Conservation (phyloP, 495 filamentous ascomycete genomes). For the Penicillium roqueforti region DNA sequence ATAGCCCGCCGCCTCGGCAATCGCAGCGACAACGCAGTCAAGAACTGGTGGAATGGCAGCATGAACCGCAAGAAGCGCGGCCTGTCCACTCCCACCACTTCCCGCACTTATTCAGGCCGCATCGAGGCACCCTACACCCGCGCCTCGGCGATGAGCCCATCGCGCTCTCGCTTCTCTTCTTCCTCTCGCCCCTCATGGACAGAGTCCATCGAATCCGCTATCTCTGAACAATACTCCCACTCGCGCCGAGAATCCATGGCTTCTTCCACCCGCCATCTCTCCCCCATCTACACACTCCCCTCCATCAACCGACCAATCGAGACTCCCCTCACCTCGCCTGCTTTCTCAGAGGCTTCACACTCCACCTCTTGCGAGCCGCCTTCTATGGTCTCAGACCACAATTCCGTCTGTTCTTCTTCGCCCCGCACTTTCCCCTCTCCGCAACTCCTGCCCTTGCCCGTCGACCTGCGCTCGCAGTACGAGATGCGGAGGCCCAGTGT, state of each 20-base stretch:
- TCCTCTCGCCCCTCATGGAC: slow-evolving; percentile 30
- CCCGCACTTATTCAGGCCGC: slow-evolving; percentile 40
- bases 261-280: slow-evolving; percentile 37
- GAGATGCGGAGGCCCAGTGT: slow-evolving; percentile 31
- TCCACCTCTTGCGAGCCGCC: slow-evolving; percentile 61
- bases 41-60: slow-evolving; percentile 99
- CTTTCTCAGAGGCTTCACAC: slow-evolving; percentile 55
- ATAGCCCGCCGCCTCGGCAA: slow-evolving; percentile 83
- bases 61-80: slow-evolving; percentile 68
- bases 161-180: slow-evolving; percentile 32
- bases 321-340: slow-evolving; percentile 67
- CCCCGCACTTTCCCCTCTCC: slow-evolving; percentile 45
- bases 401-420: slow-evolving; percentile 58
- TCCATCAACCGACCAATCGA: slow-evolving; percentile 50
- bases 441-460: slow-evolving; percentile 38
- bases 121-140: slow-evolving; percentile 41
- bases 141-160: slow-evolving; percentile 33
- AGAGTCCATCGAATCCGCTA: slow-evolving; percentile 19
- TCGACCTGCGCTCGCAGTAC: slow-evolving; percentile 33
- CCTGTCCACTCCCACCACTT: slow-evolving; percentile 38
- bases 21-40: slow-evolving; percentile 95
- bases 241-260: slow-evolving; percentile 31
- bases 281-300: slow-evolving; percentile 44
- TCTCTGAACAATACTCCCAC: slow-evolving; percentile 15
- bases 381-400: slow-evolving; percentile 67